Conservation (phyloP, 1,284 basidiomycete genomes). For the Pulveroboletus sp. region DNA sequence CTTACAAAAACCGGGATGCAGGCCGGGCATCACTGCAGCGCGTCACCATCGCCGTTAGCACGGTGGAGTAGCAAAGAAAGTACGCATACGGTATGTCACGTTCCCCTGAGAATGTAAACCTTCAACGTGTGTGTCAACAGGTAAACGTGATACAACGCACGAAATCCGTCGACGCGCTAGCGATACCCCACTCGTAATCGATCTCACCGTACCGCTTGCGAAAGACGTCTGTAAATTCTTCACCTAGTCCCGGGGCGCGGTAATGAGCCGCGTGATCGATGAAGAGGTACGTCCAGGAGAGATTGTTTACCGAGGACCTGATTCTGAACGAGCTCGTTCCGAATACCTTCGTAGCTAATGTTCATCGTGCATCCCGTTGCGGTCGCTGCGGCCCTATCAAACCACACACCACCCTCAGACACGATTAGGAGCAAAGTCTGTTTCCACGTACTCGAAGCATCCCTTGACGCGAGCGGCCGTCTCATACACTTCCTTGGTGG, state of each 20-base stretch:
- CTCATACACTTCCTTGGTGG: slow-evolving; percentile 55
- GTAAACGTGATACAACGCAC: slow-evolving; percentile 11
- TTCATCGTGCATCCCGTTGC: slow-evolving; percentile 71
- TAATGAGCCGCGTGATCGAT: neutral
- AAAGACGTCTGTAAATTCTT: slow-evolving; percentile 56
- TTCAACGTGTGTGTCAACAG: neutral
- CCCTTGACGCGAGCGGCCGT: slow-evolving; percentile 59
- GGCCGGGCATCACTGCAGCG: slow-evolving; percentile 42
- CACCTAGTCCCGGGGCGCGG: slow-evolving; percentile 39
- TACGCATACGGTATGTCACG: slow-evolving; percentile 16
- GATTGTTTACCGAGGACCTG: slow-evolving; percentile 47
- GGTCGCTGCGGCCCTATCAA: slow-evolving; percentile 16
- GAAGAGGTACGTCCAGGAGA: neutral
- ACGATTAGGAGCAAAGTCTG: neutral
- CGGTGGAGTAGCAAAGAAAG: neutral
- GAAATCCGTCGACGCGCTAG: slow-evolving; percentile 71
- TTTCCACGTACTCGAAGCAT: slow-evolving; percentile 68
- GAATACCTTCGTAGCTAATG: slow-evolving; percentile 42
- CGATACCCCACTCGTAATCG: slow-evolving; percentile 54
- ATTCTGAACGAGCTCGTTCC: slow-evolving; percentile 68
- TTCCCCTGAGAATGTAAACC: slow-evolving; percentile 14
- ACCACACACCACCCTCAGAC: neutral
- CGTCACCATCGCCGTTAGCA: neutral
- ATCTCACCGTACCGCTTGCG: slow-evolving; percentile 54
- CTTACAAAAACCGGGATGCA: slow-evolving; percentile 51